A percentile compares a stretch with the other conserved stretches of the same genome.
phyloP scores from a whole-genome alignment of 192 early-diverging fungal genomes.

The Podila horticola region DNA sequence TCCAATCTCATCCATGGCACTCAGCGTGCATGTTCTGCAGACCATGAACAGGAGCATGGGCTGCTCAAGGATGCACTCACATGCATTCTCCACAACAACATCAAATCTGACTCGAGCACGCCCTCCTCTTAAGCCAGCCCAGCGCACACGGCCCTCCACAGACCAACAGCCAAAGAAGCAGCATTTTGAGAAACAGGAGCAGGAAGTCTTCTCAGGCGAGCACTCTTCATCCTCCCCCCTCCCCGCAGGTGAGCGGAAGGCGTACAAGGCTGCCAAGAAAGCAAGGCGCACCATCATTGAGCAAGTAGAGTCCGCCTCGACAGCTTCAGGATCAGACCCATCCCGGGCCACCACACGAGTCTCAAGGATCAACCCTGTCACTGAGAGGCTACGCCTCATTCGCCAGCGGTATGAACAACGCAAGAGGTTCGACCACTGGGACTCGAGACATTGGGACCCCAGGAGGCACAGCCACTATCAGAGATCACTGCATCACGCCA shows the following conservation, averaged over 20 bases:
- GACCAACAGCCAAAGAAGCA: not conserved
- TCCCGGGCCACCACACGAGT: not conserved
- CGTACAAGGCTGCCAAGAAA: not conserved
- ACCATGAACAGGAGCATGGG: too few relatives aligned
- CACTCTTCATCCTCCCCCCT: not conserved
- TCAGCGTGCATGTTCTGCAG: too few relatives aligned
- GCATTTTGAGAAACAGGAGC: not conserved
- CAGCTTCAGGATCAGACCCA: not conserved
- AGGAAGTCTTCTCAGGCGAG: not conserved
- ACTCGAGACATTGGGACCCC: not conserved
- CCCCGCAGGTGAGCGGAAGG: not conserved
- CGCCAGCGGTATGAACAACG: not conserved
- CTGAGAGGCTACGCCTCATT: not conserved
- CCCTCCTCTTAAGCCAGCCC: slow-evolving; percentile 2
- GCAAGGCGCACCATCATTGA: not conserved
- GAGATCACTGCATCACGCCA: not conserved
- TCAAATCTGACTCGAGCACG: slow-evolving; percentile 3
- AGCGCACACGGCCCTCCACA: not conserved
- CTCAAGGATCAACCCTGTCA: not conserved
- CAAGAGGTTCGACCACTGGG: not conserved
- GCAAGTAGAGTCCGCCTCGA: not conserved
- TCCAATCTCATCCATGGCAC: too few relatives aligned
- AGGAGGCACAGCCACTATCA: not conserved
- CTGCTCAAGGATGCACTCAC: too few relatives aligned
- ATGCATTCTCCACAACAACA: too few relatives aligned